phyloP scores from a whole-genome alignment of 2,329 filamentous ascomycete genomes.

The Neurospora sp. region DNA sequence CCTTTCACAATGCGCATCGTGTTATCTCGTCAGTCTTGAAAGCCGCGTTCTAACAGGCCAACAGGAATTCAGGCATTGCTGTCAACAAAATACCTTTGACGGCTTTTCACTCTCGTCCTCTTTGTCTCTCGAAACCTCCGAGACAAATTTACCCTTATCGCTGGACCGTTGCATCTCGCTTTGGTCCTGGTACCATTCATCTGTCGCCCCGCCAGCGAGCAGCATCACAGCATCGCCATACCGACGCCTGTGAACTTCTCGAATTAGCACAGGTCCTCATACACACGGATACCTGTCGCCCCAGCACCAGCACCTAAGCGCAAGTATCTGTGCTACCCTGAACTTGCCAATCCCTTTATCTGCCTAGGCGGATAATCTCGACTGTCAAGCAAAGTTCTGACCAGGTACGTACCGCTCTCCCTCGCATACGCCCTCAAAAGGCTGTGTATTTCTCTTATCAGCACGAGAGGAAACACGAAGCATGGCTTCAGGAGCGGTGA shows the following conservation, averaged over 20 bases:
- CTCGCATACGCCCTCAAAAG: background rate
- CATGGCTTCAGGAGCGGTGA: conserved; percentile 15
- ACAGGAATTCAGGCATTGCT: background rate
- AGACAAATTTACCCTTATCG: background rate
- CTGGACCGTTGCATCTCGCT: background rate
- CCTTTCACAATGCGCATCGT: background rate
- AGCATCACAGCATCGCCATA: background rate
- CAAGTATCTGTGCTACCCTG: background rate
- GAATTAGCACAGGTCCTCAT: background rate
- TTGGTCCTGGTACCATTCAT: background rate
- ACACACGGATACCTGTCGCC: background rate
- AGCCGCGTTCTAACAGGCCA: background rate
- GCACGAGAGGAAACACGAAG: conserved; percentile 5
- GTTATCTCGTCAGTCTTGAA: background rate
- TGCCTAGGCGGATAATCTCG: conserved; percentile 1
- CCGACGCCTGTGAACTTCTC: background rate
- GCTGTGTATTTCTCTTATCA: conserved; percentile 8
- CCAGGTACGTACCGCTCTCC: conserved; percentile 7
- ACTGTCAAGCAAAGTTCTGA: background rate
- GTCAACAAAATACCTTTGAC: background rate
- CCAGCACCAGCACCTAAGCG: background rate
- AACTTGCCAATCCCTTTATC: background rate
- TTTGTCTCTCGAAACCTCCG: background rate
- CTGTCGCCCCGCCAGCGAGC: background rate
- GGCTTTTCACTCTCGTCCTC: background rate